Percentiles rank a stretch among this genome's conserved stretches.
These are phyloP conservation scores for Blastobotrys illinoisensis DNA, from an alignment of 1,139 yeast genomes.

Conservation along the genomic window DNA sequence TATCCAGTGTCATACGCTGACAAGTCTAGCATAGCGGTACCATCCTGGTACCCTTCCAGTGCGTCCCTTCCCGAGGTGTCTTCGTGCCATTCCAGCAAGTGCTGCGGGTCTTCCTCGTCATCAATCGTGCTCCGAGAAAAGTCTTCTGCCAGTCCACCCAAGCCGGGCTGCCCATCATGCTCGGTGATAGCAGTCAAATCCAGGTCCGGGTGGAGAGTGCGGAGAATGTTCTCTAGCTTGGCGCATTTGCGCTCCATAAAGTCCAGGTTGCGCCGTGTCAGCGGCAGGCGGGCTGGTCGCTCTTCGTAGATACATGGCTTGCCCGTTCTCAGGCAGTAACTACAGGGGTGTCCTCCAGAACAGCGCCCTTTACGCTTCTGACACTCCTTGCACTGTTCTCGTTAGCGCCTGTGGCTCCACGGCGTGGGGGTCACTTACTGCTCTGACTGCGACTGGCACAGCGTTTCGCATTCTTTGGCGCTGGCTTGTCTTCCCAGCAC, in stretches of 20 bases:
- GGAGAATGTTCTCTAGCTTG: constrained; percentile 8
- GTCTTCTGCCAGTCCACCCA: background rate
- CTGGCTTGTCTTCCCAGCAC: background rate
- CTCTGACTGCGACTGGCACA: constrained; percentile 2
- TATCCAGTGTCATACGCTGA: constrained; percentile 6
- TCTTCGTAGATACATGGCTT: constrained; percentile 10
- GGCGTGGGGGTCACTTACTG: constrained; percentile 5
- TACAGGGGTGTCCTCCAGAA: constrained; percentile 9
- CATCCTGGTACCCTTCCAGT: constrained; percentile 5
- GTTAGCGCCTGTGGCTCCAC: background rate
- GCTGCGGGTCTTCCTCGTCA: constrained; percentile 1
- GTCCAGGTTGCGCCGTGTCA: constrained; percentile 10
- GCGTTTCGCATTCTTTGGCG: background rate
- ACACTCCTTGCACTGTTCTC: constrained; percentile 9
- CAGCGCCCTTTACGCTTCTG: constrained; percentile 12
- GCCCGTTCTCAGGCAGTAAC: constrained; percentile 5
- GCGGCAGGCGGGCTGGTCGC: constrained; percentile 10
- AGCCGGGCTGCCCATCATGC: background rate
- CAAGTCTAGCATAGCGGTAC: constrained; percentile 5
- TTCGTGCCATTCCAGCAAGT: constrained; percentile 10
- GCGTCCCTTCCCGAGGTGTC: constrained; percentile 7
- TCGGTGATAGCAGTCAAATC: constrained; percentile 2
- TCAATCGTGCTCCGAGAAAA: background rate
- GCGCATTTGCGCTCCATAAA: constrained; percentile 6
- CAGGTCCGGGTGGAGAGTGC: constrained; percentile 9